phyloP scores from a whole-genome alignment of 148 eudicot genomes.

The Salicornia ramosissima region DNA sequence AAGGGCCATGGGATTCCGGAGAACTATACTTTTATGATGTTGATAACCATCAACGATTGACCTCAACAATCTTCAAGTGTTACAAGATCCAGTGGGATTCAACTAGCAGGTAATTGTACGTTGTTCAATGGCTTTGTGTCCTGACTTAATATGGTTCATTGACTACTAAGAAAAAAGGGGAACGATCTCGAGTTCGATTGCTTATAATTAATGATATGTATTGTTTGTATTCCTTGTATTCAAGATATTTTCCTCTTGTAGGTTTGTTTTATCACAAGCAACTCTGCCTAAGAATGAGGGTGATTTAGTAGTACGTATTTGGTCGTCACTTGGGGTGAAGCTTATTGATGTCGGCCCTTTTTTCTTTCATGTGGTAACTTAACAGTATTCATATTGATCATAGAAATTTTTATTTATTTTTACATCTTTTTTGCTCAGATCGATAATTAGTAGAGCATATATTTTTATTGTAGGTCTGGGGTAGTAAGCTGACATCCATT shows the following conservation, averaged over 20 bases:
- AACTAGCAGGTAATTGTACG: not conserved
- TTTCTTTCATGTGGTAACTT: not conserved
- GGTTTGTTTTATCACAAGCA: not conserved
- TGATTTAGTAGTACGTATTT: not conserved
- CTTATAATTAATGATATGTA: not conserved
- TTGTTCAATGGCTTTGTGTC: not conserved
- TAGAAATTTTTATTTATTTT: not conserved
- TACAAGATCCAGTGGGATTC: not conserved
- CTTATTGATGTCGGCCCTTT: constrained; percentile 4
- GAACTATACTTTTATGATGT: constrained; percentile 7
- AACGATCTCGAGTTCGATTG: not conserved
- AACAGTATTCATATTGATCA: not conserved
- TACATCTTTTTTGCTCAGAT: not conserved
- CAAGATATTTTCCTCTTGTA: not conserved
- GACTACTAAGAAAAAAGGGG: not conserved
- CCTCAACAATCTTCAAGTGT: not conserved
- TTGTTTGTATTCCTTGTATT: not conserved
- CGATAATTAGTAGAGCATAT: not conserved
- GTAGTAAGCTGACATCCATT: not conserved
- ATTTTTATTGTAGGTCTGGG: not conserved
- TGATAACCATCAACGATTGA: not conserved
- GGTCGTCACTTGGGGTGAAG: not conserved
- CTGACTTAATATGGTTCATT: not conserved
- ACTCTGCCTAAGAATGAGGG: not conserved
- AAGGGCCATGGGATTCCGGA: not conserved